phyloP scores from a whole-genome alignment of 1,139 yeast species.

The Cylindricascospora bacillispora region DNA sequence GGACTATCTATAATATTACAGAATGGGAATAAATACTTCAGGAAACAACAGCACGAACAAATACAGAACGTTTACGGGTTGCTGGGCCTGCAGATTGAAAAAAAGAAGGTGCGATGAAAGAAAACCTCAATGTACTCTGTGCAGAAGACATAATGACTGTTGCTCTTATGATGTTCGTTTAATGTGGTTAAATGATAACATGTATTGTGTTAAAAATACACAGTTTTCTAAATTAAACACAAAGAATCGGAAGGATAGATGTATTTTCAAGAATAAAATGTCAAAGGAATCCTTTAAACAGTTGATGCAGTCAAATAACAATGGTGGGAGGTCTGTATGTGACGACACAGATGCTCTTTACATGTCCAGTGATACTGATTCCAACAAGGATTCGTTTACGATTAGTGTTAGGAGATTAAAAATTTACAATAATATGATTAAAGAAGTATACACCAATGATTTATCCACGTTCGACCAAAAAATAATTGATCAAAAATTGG shows the following conservation, averaged over 20 bases:
- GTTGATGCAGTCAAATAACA: too few relatives aligned
- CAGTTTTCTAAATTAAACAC: too few relatives aligned
- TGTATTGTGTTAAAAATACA: constrained; percentile 5
- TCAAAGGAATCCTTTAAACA: too few relatives aligned
- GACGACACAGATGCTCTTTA: too few relatives aligned
- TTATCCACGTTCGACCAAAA: constrained; percentile 12
- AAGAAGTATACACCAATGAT: constrained; percentile 10
- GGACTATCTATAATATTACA: too few relatives aligned
- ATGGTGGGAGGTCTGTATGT: too few relatives aligned
- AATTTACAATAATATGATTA: constrained; percentile 19
- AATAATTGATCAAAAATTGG: constrained; percentile 13
- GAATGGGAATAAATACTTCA: too few relatives aligned
- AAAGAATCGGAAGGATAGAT: too few relatives aligned
- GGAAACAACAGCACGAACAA: too few relatives aligned
- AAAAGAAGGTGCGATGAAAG: constrained; percentile 21
- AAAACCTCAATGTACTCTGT: constrained; percentile 17
- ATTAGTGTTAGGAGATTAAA: constrained; percentile 22
- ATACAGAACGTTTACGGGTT: constrained; percentile 23
- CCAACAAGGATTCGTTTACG: too few relatives aligned
- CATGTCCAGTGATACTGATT: too few relatives aligned
- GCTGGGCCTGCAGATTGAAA: constrained; percentile 24
- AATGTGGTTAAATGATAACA: constrained; percentile 18
- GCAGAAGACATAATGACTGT: constrained; percentile 13
- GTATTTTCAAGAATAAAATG: too few relatives aligned
- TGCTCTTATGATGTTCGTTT: constrained; percentile 22